These are phyloP conservation scores for Citropsis articulata DNA, from an alignment of 345 rosid species.

Conservation along the genomic window DNA sequence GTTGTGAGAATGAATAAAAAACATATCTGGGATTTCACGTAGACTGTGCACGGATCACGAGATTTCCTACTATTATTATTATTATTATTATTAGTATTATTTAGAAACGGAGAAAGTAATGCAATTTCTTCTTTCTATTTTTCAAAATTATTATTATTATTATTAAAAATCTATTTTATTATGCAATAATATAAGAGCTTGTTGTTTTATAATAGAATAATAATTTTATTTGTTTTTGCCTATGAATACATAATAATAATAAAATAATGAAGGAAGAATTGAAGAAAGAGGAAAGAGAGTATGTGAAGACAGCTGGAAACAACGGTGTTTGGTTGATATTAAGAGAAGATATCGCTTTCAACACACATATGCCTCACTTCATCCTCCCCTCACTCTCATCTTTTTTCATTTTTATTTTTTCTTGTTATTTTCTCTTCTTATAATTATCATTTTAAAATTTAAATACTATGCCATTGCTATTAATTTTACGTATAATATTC, in stretches of 20 bases:
- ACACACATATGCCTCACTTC: constrained; percentile 30
- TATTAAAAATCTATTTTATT: background rate
- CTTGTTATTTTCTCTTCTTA: background rate
- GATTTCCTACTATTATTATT: constrained; percentile 17
- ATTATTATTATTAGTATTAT: constrained; percentile 10
- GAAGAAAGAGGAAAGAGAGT: constrained; percentile 14
- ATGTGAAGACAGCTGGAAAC: constrained; percentile 77
- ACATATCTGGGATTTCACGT: constrained; percentile 41
- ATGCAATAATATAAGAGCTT: background rate
- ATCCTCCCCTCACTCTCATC: constrained; percentile 25
- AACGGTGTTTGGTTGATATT: constrained; percentile 33
- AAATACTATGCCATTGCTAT: too few species aligned
- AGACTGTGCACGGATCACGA: constrained; percentile 45
- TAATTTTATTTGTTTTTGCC: too few species aligned
- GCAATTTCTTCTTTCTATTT: background rate
- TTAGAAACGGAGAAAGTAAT: constrained; percentile 42
- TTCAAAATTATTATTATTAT: background rate
- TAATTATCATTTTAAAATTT: background rate
- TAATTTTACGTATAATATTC: too few species aligned
- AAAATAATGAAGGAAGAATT: background rate
- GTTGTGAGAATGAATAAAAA: constrained; percentile 1
- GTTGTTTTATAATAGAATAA: background rate
- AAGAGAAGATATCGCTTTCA: constrained; percentile 50
- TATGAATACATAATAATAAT: background rate
- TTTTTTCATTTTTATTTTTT: background rate